Percentiles rank a stretch among this genome's conserved stretches.
phyloP scores from a whole-genome alignment of 192 early-diverging fungal species.

The Chytriomyces sp. region DNA sequence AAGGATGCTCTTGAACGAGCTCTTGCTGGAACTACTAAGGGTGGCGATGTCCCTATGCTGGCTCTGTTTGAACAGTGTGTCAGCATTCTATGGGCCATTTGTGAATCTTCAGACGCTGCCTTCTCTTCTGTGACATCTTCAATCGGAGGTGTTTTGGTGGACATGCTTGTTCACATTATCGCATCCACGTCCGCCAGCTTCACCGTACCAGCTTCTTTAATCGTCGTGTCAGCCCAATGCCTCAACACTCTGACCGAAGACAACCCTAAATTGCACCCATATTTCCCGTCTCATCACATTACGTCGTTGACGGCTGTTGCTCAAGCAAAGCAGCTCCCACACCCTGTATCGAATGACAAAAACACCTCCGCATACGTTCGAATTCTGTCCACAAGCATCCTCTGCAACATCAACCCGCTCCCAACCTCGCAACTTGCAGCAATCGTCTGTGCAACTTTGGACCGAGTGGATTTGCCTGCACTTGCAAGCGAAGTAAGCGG shows the following conservation, averaged over 20 bases:
- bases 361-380: constrained; percentile 53
- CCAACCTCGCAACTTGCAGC: background rate
- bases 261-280: constrained; percentile 62
- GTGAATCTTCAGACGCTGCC: constrained; percentile 60
- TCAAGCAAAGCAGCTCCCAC: background rate
- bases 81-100: constrained; percentile 43
- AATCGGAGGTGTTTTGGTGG: constrained; percentile 37
- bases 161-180: constrained; percentile 18
- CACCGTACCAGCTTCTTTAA: background rate
- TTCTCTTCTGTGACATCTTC: constrained; percentile 76
- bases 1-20: background rate
- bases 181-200: background rate
- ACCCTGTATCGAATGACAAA: background rate
- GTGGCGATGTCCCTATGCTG: constrained; percentile 41
- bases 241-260: constrained; percentile 84
- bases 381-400: constrained; percentile 69
- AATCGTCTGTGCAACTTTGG: constrained; percentile 1
- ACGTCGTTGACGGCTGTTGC: background rate
- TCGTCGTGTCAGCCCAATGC: constrained; percentile 65
- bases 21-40: constrained; percentile 31
- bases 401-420: constrained; percentile 50
- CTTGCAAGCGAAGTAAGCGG: constrained; percentile 27
- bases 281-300: constrained; percentile 59
- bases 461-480: background rate
- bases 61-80: constrained; percentile 50